Evolutionary conservation across 129 eudicot genomes (phyloP).

Genomic region (Helianthus tuberosus): DNA sequence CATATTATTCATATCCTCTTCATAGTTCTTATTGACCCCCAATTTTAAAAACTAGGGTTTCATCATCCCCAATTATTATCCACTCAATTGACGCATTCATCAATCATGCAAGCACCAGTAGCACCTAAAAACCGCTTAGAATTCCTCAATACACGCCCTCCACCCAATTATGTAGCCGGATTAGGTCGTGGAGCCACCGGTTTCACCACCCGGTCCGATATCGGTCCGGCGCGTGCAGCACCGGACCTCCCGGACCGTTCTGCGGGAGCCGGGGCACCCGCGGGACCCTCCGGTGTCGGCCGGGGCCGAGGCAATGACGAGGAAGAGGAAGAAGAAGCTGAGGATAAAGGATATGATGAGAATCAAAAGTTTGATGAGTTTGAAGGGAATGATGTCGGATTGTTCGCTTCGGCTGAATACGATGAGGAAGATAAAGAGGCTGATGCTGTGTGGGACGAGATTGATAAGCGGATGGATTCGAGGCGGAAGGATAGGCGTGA

Average conservation of each 20-base stretch:
- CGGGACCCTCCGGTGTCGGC: constrained; percentile 60
- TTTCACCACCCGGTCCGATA: constrained; percentile 95
- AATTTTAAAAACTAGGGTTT: background rate
- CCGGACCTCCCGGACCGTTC: constrained; percentile 86
- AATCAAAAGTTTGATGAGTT: constrained; percentile 96
- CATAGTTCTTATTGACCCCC: too few relatives aligned
- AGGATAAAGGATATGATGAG: constrained; percentile 91
- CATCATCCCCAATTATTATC: background rate
- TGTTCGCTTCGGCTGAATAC: constrained; percentile 93
- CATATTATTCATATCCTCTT: too few relatives aligned
- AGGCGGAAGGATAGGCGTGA: constrained; percentile 90
- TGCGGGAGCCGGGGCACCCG: constrained; percentile 51
- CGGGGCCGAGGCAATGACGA: constrained; percentile 69
- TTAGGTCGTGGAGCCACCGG: constrained; percentile 99
- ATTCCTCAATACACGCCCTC: constrained; percentile 79
- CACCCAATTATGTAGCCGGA: constrained; percentile 88
- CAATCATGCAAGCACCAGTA: constrained; percentile 87
- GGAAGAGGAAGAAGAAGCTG: constrained; percentile 70
- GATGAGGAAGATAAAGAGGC: constrained; percentile 96
- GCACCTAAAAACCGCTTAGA: constrained; percentile 61
- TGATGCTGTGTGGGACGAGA: constrained; percentile 85
- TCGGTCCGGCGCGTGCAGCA: constrained; percentile 97
- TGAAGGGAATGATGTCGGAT: constrained; percentile 93
- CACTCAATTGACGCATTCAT: background rate
- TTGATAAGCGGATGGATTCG: constrained; percentile 89